These are phyloP conservation scores for Periconia digitata DNA, from an alignment of 2,329 filamentous ascomycete species.

Conservation along the genomic window DNA sequence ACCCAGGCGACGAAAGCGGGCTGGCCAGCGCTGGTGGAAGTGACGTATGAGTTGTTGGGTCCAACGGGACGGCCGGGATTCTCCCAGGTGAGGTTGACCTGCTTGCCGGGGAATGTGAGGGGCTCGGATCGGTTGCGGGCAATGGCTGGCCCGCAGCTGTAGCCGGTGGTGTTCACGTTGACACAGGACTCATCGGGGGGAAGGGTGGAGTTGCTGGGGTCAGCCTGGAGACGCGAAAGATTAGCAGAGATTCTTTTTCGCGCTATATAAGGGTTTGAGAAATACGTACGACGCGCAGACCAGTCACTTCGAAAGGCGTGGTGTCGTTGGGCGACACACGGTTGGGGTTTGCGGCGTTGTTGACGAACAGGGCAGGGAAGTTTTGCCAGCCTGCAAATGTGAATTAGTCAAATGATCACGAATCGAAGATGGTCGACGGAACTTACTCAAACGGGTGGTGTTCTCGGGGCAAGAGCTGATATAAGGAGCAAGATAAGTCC, in stretches of 20 bases:
- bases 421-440: background rate
- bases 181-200: constrained; percentile 57
- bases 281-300: constrained; percentile 52
- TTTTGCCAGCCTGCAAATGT: constrained; percentile 72
- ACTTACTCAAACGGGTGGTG: constrained; percentile 63
- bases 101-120: constrained; percentile 72
- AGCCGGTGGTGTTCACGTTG: constrained; percentile 56
- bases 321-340: constrained; percentile 65
- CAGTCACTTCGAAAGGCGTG: constrained; percentile 64
- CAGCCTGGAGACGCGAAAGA: too few species aligned
- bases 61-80: constrained; percentile 67
- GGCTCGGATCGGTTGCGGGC: constrained; percentile 69
- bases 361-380: constrained; percentile 70
- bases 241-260: too few species aligned
- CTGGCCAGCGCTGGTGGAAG: constrained; percentile 56
- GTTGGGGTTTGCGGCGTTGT: constrained; percentile 76
- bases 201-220: constrained; percentile 54
- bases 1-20: constrained; percentile 76
- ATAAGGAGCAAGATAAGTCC: constrained; percentile 79
- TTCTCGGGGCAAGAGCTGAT: constrained; percentile 74
- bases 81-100: constrained; percentile 74
- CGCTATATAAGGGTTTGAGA: too few species aligned
- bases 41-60: constrained; percentile 82
- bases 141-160: constrained; percentile 66
- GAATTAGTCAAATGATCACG: background rate